Evolutionary conservation across 768 basidiomycete species (phyloP).

Genomic region (Amanita phalloides): DNA sequence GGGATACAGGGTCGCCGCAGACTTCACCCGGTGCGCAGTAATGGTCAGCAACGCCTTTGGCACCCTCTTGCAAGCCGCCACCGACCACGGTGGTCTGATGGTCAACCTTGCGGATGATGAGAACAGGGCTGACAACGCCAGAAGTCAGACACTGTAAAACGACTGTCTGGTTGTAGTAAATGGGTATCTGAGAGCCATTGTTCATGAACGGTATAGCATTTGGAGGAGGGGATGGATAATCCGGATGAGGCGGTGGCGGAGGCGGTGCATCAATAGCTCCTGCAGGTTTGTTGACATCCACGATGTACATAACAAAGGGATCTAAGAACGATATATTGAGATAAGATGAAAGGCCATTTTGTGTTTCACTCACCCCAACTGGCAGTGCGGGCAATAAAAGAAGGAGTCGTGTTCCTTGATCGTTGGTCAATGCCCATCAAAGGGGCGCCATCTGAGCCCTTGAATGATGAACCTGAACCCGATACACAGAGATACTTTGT

Average conservation of each 20-base stretch:
- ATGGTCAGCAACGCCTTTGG: conserved; percentile 75
- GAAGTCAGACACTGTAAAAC: conserved; percentile 92
- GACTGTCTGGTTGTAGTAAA: conserved; percentile 96
- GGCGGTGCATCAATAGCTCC: conserved; percentile 70
- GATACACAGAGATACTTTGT: conserved; percentile 95
- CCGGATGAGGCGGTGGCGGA: conserved; percentile 74
- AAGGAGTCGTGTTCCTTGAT: conserved; percentile 62
- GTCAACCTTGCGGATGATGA: conserved; percentile 92
- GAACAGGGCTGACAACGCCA: conserved; percentile 85
- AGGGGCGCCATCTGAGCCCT: conserved; percentile 85
- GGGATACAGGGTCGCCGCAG: conserved; percentile 90
- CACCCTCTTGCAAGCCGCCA: conserved; percentile 81
- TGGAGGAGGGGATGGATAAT: conserved; percentile 87
- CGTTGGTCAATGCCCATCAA: conserved; percentile 73
- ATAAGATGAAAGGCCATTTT: conserved; percentile 5
- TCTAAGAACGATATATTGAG: conserved; percentile 28
- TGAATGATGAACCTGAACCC: conserved; percentile 86
- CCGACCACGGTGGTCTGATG: conserved; percentile 85
- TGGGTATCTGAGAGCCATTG: conserved; percentile 77
- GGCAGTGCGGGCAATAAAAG: conserved; percentile 82
- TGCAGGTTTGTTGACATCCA: conserved; percentile 80
- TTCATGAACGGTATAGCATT: conserved; percentile 82
- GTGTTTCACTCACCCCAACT: conserved; percentile 62
- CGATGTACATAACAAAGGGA: conserved; percentile 95
- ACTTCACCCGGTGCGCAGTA: conserved; percentile 79